Evolutionary conservation across 305 asterid species (phyloP).

Genomic region (Ruellia speciosa): DNA sequence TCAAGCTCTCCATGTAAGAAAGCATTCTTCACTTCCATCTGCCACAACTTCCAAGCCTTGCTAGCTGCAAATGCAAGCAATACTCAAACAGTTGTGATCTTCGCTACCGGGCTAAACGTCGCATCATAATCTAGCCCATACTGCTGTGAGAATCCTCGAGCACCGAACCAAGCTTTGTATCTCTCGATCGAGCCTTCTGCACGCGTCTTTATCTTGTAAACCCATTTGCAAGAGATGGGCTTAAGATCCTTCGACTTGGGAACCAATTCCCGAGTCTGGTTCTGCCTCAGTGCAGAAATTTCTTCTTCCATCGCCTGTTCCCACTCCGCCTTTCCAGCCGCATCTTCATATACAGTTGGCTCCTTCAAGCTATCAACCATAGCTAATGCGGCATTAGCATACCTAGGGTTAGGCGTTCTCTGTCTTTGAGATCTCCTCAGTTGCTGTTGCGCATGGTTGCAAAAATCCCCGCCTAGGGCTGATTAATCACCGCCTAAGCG

Average conservation of each 20-base stretch:
- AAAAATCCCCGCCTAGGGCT: too few relatives aligned
- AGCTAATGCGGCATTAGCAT: neutral
- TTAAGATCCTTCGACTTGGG: neutral
- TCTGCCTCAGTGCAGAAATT: neutral
- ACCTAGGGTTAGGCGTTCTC: neutral
- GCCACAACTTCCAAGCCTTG: neutral
- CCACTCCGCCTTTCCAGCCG: neutral
- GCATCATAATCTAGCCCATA: neutral
- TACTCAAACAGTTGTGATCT: neutral
- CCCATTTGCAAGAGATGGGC: neutral
- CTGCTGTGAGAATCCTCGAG: neutral
- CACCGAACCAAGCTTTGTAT: neutral
- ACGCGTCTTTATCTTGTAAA: neutral
- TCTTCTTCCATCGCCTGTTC: neutral
- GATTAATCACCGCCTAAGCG: too few relatives aligned
- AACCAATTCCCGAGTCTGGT: neutral
- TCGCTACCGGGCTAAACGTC: conserved; percentile 1
- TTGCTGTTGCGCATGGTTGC: neutral
- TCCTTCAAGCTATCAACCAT: too few relatives aligned
- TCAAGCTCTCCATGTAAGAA: neutral
- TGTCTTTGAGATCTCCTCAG: neutral
- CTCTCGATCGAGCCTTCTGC: neutral
- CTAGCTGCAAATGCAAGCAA: neutral
- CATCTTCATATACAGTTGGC: neutral
- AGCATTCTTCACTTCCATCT: conserved; percentile 1